phyloP scores from a whole-genome alignment of 768 basidiomycete species.

The Calvatia gigantea region DNA sequence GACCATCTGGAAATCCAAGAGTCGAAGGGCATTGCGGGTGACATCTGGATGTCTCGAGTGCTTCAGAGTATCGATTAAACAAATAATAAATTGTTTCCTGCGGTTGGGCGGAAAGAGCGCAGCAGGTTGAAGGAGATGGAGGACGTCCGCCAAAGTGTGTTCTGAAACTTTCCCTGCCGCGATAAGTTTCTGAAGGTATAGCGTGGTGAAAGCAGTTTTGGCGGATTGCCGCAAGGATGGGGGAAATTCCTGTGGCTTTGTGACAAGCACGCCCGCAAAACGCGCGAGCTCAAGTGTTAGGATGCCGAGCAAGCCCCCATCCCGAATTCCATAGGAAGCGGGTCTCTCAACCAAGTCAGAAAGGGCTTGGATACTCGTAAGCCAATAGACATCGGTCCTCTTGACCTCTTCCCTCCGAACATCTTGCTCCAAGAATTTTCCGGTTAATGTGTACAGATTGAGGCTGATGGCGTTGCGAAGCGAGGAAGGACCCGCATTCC shows the following conservation, averaged over 20 bases:
- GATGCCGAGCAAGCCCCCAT: conserved; percentile 25
- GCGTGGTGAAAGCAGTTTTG: conserved; percentile 29
- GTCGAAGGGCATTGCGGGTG: conserved; percentile 30
- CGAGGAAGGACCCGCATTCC: conserved; percentile 25
- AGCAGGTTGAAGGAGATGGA: conserved; percentile 34
- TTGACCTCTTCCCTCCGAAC: conserved; percentile 26
- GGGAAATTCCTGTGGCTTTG: conserved; percentile 26
- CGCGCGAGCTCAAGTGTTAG: conserved; percentile 29
- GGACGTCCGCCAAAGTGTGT: conserved; percentile 29
- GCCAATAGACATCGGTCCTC: conserved; percentile 26
- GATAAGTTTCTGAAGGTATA: conserved; percentile 32
- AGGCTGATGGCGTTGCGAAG: conserved; percentile 28
- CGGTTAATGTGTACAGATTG: conserved; percentile 29
- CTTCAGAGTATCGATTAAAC: conserved; percentile 26
- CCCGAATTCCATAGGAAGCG: conserved; percentile 27
- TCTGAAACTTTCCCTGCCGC: conserved; percentile 27
- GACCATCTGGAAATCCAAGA: conserved; percentile 28
- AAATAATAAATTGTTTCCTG: conserved; percentile 26
- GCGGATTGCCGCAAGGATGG: conserved; percentile 23
- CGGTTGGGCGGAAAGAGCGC: conserved; percentile 20
- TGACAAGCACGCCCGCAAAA: conserved; percentile 29
- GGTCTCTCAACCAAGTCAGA: conserved; percentile 30
- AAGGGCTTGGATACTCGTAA: conserved; percentile 30
- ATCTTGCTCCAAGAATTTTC: conserved; percentile 21
- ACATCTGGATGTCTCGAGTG: conserved; percentile 28